Evolutionary conservation across 106 monocot species (phyloP).

Genomic region (Phalaenopsis aphrodite): DNA sequence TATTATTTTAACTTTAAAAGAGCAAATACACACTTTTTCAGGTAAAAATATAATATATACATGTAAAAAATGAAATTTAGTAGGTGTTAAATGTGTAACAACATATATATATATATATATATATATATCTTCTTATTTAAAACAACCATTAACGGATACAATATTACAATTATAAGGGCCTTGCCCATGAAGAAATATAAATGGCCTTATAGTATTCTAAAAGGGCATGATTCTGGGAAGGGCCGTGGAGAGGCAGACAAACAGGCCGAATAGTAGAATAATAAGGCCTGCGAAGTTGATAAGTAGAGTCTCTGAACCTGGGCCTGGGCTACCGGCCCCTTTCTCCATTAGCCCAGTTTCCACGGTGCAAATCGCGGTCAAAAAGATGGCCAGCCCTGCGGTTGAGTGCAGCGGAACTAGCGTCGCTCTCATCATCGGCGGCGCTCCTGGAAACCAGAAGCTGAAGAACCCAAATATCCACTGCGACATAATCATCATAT

Average conservation of each 20-base stretch:
- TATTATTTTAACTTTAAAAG: too few relatives aligned
- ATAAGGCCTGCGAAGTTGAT: constrained; percentile 71
- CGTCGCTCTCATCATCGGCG: constrained; percentile 25
- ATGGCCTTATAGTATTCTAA: neutral
- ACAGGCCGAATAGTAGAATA: constrained; percentile 68
- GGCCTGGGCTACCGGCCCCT: constrained; percentile 20
- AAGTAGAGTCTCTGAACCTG: constrained; percentile 34
- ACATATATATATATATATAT: too few relatives aligned
- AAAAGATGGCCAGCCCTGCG: constrained; percentile 57
- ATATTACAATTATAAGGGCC: too few relatives aligned
- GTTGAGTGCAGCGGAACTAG: constrained; percentile 42
- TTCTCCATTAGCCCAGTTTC: constrained; percentile 68
- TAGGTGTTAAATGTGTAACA: too few relatives aligned
- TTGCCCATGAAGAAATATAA: too few relatives aligned
- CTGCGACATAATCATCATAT: constrained; percentile 22
- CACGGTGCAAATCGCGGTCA: constrained; percentile 67
- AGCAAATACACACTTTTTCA: too few relatives aligned
- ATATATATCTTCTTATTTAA: too few relatives aligned
- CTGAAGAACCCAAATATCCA: constrained; percentile 69
- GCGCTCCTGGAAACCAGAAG: constrained; percentile 61
- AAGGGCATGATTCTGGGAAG: constrained; percentile 29
- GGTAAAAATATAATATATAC: too few relatives aligned
- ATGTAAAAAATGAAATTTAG: too few relatives aligned
- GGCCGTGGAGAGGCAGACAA: constrained; percentile 37
- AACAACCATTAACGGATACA: too few relatives aligned